Percentiles rank a stretch among this genome's conserved stretches.
Conservation (phyloP, 495 filamentous ascomycete species). For the Echria macrotheca region DNA sequence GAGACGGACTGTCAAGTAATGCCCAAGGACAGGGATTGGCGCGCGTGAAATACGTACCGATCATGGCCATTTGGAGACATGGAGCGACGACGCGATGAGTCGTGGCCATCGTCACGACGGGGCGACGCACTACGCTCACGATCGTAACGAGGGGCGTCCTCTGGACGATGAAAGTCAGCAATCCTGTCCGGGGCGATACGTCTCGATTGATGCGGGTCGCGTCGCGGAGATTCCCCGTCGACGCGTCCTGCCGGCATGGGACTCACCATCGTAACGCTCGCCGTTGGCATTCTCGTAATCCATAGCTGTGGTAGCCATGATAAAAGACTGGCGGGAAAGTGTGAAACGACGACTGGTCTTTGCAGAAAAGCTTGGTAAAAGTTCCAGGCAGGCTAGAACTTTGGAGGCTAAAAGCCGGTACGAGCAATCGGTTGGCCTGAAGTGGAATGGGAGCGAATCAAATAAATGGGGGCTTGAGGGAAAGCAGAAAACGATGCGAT, state of each 20-base stretch:
- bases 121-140: slow-evolving; percentile 88
- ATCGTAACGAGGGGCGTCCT: slow-evolving; percentile 71
- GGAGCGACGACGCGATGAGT: slow-evolving; percentile 64
- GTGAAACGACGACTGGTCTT: not conserved
- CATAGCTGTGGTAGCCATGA: slow-evolving; percentile 56
- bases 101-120: slow-evolving; percentile 65
- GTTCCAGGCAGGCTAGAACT: no score
- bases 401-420: no score
- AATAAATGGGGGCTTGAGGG: no score
- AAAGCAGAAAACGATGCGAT: no score
- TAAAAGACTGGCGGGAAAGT: slow-evolving; percentile 12
- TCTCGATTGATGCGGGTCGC: no score
- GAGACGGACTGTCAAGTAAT: no score
- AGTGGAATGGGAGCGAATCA: no score
- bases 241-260: no score
- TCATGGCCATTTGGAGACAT: slow-evolving; percentile 63
- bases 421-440: no score
- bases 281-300: slow-evolving; percentile 82
- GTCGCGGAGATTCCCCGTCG: no score
- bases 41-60: slow-evolving; percentile 75
- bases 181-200: not conserved
- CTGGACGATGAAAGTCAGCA: slow-evolving; percentile 35
- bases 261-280: slow-evolving; percentile 80
- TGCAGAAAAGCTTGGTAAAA: not conserved
- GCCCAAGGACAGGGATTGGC: no score